Evolutionary conservation across 2,329 filamentous ascomycete genomes (phyloP).

Genomic region (Alternaria viburni): DNA sequence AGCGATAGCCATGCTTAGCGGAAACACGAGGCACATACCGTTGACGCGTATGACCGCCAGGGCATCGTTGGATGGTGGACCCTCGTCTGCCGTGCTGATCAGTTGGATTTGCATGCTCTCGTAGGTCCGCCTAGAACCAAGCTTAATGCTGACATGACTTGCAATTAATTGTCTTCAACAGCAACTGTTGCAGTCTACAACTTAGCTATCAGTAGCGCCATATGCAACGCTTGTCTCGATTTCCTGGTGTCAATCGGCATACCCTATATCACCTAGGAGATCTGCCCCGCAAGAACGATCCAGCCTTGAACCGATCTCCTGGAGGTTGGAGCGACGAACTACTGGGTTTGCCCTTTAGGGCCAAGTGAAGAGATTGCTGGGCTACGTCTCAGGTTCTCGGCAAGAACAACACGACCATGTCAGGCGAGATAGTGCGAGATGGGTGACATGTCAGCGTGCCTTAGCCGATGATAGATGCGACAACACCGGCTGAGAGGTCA

Average conservation of each 20-base stretch:
- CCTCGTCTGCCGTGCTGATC: slow-evolving; percentile 31
- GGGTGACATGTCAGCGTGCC: not conserved
- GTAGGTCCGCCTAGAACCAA: not conserved
- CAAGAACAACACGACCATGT: not conserved
- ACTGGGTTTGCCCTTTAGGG: slow-evolving; percentile 6
- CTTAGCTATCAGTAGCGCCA: not conserved
- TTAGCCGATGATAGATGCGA: not conserved
- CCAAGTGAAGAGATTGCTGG: slow-evolving; percentile 11
- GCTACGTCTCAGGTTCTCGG: slow-evolving; percentile 1
- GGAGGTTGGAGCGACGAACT: not conserved
- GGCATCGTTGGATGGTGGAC: slow-evolving; percentile 1
- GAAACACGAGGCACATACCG: slow-evolving; percentile 24
- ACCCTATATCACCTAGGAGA: not conserved
- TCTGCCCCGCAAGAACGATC: slow-evolving; percentile 15
- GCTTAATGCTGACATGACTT: not conserved
- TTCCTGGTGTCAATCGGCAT: not conserved
- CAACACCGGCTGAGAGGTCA: not conserved
- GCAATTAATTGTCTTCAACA: not conserved
- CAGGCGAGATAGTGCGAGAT: not conserved
- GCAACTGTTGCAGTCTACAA: not conserved
- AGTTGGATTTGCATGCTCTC: slow-evolving; percentile 12
- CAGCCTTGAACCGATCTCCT: slow-evolving; percentile 1
- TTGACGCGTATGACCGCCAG: slow-evolving; percentile 17
- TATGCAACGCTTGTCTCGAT: not conserved
- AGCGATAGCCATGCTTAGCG: slow-evolving; percentile 18